Evolutionary conservation across 371 early-diverging fungal genomes (phyloP), one percentile per base, ranked within the genome.

Genomic region (Zancudomyces culisetae): DNA sequence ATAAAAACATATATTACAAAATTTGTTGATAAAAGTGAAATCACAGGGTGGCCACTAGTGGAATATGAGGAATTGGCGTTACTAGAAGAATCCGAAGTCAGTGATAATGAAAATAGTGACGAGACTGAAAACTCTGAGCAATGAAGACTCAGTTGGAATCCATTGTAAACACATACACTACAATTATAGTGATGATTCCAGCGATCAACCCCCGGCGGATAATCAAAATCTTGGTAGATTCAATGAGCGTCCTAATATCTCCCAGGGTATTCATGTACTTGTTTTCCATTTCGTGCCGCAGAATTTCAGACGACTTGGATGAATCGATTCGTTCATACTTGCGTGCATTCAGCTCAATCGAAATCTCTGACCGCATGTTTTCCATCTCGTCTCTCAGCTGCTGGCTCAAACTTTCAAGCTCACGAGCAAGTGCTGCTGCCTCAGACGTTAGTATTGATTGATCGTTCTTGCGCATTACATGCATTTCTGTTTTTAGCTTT

Each of bases 281-380:
- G 62, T 85, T 87, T 50, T 85, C 80, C 57, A 90, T 76, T 48
- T 85, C 87, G 53, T 90, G 87, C 20, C 85, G 81, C 55, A 72
- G 63, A 73, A 88, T 75, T 59, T 90, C 90, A 57, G 81, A 76
- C 19, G 67, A 68, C 55, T 87, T 85, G 55, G 81, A 78, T 29
- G 80, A 75, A 48, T 86, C 87, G 28, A 80, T 68, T 1, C 77
- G 74, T 43, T 92, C 95, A 29, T 87, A 77, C 57, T 86, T 86
- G 57, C 84, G 78, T 57, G 82, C 83, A 60, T 89, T 90, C 70
- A 94, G 62, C 60, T 94, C 95, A 59, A 92, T 78, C 19, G 80
- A 74, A 29, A 92, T 79, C 20, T 91, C 90, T 6, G 80, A 74
- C 62, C 87, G 85, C 68, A 92, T 63, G 27, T 73, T 73, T 0